These are phyloP conservation scores for Comarum palustre DNA, from an alignment of 306 rosid genomes.

Conservation along the genomic window DNA sequence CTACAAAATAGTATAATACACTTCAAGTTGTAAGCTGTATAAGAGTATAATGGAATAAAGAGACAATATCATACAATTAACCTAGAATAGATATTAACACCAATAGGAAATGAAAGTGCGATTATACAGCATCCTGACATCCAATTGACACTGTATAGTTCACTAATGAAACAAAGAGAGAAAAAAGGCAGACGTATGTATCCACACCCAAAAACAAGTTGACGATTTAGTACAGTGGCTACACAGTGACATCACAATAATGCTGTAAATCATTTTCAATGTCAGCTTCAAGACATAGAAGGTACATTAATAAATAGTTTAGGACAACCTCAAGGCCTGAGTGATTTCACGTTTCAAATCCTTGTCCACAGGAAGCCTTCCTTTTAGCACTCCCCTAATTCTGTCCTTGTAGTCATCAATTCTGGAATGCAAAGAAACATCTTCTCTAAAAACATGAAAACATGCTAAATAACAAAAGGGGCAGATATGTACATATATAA, in stretches of 20 bases:
- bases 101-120: not conserved
- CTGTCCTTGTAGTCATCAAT: constrained; percentile 72
- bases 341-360: constrained; percentile 78
- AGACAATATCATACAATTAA: not conserved
- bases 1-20: not conserved
- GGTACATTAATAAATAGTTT: constrained; percentile 1
- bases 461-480: not conserved
- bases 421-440: constrained; percentile 44
- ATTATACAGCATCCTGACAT: not conserved
- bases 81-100: not conserved
- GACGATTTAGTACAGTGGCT: not conserved
- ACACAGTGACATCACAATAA: not conserved
- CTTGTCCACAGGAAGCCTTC: constrained; percentile 84
- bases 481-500: too few relatives aligned
- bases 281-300: not conserved
- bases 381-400: constrained; percentile 75
- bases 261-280: not conserved
- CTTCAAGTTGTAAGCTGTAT: not conserved
- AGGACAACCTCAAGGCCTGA: constrained; percentile 62
- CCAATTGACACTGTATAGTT: not conserved
- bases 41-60: not conserved
- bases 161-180: not conserved
- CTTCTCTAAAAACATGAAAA: constrained; percentile 8
- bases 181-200: not conserved
- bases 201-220: not conserved